Conservation (phyloP, 2,329 filamentous ascomycete genomes). For the Ascochyta fabae region DNA sequence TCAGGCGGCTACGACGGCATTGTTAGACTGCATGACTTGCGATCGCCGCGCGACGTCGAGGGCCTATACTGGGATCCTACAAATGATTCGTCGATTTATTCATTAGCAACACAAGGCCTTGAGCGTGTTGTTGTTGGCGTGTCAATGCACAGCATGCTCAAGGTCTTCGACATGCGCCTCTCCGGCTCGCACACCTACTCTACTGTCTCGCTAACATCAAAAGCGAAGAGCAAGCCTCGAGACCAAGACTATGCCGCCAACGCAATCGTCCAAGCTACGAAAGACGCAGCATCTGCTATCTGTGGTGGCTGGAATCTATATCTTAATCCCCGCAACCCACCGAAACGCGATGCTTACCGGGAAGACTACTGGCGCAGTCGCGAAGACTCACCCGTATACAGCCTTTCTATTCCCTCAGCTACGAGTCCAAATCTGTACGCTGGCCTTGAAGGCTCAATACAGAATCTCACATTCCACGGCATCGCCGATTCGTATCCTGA, state of each 20-base stretch:
- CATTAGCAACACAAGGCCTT: slow-evolving; percentile 62
- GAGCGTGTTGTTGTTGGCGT: slow-evolving; percentile 65
- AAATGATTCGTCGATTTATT: slow-evolving; percentile 65
- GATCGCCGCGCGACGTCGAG: slow-evolving; percentile 57
- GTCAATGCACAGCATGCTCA: slow-evolving; percentile 64
- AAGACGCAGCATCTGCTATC: slow-evolving; percentile 3
- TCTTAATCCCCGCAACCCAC: slow-evolving; percentile 47
- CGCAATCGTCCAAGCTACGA: slow-evolving; percentile 16
- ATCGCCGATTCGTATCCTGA: slow-evolving; percentile 54
- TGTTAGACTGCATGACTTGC: slow-evolving; percentile 65
- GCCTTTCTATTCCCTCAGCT: slow-evolving; percentile 54
- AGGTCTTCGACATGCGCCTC: slow-evolving; percentile 68
- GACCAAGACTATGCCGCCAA: slow-evolving; percentile 24
- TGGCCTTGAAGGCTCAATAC: slow-evolving; percentile 55
- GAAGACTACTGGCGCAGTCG: slow-evolving; percentile 26
- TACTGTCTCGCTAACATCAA: slow-evolving; percentile 30
- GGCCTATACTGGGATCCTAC: slow-evolving; percentile 61
- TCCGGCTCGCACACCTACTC: slow-evolving; percentile 51
- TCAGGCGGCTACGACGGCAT: slow-evolving; percentile 66
- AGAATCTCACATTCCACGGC: slow-evolving; percentile 53
- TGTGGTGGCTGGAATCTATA: slow-evolving; percentile 56
- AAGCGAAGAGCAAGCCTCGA: slow-evolving; percentile 1
- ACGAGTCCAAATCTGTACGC: slow-evolving; percentile 55
- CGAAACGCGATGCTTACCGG: slow-evolving; percentile 22
- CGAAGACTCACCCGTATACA: slow-evolving; percentile 55